Conservation (phyloP, 176 grass and related monocot genomes). For the Ensete glaucum region DNA sequence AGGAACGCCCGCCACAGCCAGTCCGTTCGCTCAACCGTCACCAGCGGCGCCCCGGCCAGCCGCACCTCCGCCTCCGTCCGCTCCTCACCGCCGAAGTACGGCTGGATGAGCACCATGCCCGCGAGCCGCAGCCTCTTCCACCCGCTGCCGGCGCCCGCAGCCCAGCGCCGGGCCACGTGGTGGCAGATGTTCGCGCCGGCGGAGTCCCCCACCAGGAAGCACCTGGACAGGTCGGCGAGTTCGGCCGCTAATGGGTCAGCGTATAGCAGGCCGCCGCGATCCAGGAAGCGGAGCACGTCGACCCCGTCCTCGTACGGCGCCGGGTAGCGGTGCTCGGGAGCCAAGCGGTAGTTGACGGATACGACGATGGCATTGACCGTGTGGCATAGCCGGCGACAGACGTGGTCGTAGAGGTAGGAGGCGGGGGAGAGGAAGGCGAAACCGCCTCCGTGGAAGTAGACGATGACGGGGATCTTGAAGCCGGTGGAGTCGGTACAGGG, state of each 20-base stretch:
- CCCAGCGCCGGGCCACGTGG: slow-evolving; percentile 53
- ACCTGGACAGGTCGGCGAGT: slow-evolving; percentile 31
- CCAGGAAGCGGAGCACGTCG: slow-evolving; percentile 38
- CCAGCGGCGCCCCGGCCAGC: slow-evolving; percentile 1
- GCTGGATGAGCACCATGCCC: slow-evolving; percentile 29
- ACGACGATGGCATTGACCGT: slow-evolving; percentile 31
- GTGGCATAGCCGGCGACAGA: slow-evolving; percentile 38
- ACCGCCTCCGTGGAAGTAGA: slow-evolving; percentile 58
- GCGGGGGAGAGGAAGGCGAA: slow-evolving; percentile 45
- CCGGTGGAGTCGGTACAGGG: background rate
- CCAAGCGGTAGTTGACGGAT: slow-evolving; percentile 50
- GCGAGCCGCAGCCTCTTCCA: slow-evolving; percentile 22
- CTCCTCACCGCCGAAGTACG: slow-evolving; percentile 37
- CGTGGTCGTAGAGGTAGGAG: slow-evolving; percentile 20
- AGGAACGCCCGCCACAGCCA: slow-evolving; percentile 26
- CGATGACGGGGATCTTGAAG: slow-evolving; percentile 21
- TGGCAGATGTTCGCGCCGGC: slow-evolving; percentile 67
- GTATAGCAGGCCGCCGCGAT: background rate
- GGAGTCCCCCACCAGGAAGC: slow-evolving; percentile 57
- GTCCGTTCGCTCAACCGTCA: slow-evolving; percentile 15
- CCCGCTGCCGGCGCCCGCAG: background rate
- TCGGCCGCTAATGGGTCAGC: slow-evolving; percentile 6
- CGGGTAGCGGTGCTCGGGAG: slow-evolving; percentile 45
- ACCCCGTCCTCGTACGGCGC: slow-evolving; percentile 53
- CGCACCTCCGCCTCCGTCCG: slow-evolving; percentile 26